Conservation (phyloP, 2,329 filamentous ascomycete genomes). For the Daldinia sp. region DNA sequence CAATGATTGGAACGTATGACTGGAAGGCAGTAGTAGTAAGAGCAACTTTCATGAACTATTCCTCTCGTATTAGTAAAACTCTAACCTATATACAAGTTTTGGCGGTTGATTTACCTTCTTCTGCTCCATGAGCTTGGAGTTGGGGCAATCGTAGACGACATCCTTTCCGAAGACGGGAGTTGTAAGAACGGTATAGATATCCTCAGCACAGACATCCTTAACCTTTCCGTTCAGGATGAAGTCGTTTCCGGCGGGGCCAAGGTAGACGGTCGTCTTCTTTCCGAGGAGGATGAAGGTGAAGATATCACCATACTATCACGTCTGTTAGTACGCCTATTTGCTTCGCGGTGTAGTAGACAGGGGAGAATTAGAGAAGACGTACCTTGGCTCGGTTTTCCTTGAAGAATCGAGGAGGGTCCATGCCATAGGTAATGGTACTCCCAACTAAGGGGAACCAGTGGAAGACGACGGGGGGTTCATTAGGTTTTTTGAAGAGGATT, state of each 20-base stretch:
- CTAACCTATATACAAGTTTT: background rate
- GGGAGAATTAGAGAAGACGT: constrained; percentile 49
- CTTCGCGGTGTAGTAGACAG: background rate
- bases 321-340: constrained; percentile 17
- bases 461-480: constrained; percentile 84
- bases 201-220: constrained; percentile 89
- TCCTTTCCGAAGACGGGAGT: constrained; percentile 82
- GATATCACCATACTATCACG: constrained; percentile 80
- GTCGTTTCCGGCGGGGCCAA: constrained; percentile 86
- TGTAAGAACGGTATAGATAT: constrained; percentile 85
- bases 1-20: constrained; percentile 82
- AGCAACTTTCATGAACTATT: constrained; percentile 82
- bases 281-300: constrained; percentile 91
- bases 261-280: constrained; percentile 87
- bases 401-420: constrained; percentile 93
- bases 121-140: constrained; percentile 94
- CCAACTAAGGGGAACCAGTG: constrained; percentile 87
- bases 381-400: constrained; percentile 80
- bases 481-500: constrained; percentile 82
- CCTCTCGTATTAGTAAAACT: constrained; percentile 12
- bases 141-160: constrained; percentile 92
- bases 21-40: constrained; percentile 80
- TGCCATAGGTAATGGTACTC: constrained; percentile 93
- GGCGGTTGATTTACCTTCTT: constrained; percentile 75
- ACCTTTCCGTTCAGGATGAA: constrained; percentile 93